Base-by-base conservation (phyloP, 768 basidiomycete species). In the Boletus eberwhitei region DNA sequence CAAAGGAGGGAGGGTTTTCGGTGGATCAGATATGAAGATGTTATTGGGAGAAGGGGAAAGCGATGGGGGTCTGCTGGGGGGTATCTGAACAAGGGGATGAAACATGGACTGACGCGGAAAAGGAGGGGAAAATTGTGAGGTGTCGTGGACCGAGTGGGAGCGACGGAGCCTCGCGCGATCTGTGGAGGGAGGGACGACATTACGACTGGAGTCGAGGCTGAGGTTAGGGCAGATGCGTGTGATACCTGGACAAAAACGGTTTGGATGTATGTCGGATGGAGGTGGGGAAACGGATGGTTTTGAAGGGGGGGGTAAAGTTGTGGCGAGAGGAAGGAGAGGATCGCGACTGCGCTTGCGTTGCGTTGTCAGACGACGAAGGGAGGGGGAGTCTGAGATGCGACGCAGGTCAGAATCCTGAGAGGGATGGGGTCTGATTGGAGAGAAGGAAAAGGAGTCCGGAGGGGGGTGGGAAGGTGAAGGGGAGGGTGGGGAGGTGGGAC, bases 271-370 rank as follows among this genome's bases (percentile, higher is more conserved):
- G 42, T 13, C 34, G 16, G 45, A 22, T 5, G 42, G 36, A 4
- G 45, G 51, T 3, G 42, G 40, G 12, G 43, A 17, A 42, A 41
- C 32, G 7, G 53, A 21, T n/a, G 51, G 52, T n/a, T 47, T 42
- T 5, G 49, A 41, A 5, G 38, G 34, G 12, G 50, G 35, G 8
- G 47, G 45, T 0, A 24, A 32, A 16, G 48, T 26, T 40, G 36
- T 50, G 38, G 51, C 42, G 38, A 83, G 70, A 8, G 89, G 87
- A 4, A 91, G 75, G 40, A 91, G 75, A 2, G 87, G 87, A 57
- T 91, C 90, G 31, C 85, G 80, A 65, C 88, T 89, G 54, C 78
- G 81, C 65, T 87, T 90, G 26, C 73, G 64, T 16, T 76, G 76
- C 45, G 75, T 75, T 14, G 76, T 52, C 4, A 73, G 59, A 22